phyloP scores from a whole-genome alignment of 2,329 filamentous ascomycete species.

The Botrytis squamosa region DNA sequence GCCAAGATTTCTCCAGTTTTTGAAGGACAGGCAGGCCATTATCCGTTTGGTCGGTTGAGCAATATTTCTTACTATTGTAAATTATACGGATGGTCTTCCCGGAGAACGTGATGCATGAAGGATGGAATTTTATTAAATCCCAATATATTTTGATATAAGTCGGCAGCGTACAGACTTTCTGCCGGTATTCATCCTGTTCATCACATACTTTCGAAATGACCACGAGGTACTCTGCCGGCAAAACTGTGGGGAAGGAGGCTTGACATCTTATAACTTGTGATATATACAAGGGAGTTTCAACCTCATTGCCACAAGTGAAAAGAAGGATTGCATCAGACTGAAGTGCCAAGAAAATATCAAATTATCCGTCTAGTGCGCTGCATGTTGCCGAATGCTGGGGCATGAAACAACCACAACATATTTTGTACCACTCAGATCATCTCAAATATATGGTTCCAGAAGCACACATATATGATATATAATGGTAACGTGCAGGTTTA shows the following conservation, averaged over 20 bases:
- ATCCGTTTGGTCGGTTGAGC: constrained; percentile 24
- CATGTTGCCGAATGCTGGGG: constrained; percentile 11
- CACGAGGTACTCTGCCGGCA: constrained; percentile 16
- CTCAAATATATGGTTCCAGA: not conserved
- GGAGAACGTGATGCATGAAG: constrained; percentile 25
- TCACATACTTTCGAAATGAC: constrained; percentile 6
- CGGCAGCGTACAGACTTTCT: constrained; percentile 16
- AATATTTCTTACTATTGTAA: not conserved
- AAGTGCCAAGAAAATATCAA: constrained; percentile 12
- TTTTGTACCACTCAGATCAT: constrained; percentile 12
- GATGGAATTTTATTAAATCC: constrained; percentile 19
- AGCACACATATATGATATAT: not conserved
- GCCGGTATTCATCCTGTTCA: constrained; percentile 18
- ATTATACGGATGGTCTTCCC: constrained; percentile 24
- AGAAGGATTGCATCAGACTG: not conserved
- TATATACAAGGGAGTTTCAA: constrained; percentile 1
- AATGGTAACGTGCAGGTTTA: not conserved
- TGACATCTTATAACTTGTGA: constrained; percentile 12
- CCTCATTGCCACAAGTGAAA: constrained; percentile 7
- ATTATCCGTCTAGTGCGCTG: constrained; percentile 12
- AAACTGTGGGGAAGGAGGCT: constrained; percentile 18
- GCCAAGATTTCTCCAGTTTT: not conserved
- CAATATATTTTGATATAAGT: constrained; percentile 28
- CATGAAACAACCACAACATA: constrained; percentile 7
- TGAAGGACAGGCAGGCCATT: constrained; percentile 21